phyloP scores from a whole-genome alignment of 345 rosid genomes.

The Pugionium dolabratum region DNA sequence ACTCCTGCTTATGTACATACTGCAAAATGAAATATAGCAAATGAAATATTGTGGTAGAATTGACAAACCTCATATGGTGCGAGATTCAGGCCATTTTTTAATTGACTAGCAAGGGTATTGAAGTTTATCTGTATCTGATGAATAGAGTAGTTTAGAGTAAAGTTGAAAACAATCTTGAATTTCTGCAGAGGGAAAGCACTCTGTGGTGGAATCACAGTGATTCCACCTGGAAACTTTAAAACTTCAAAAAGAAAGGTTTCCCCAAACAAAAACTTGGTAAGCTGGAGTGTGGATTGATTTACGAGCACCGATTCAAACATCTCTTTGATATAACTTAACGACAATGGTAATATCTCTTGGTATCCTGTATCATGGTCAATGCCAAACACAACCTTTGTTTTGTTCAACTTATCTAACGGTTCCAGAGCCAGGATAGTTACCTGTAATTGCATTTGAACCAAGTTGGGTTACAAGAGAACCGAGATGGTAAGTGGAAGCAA shows the following conservation, averaged over 20 bases:
- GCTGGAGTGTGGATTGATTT: slow-evolving; percentile 52
- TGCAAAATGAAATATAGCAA: slow-evolving; percentile 8
- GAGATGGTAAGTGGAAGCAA: not conserved
- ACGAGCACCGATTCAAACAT: slow-evolving; percentile 58
- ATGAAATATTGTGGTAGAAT: not conserved
- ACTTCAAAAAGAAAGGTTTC: slow-evolving; percentile 66
- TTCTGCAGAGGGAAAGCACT: slow-evolving; percentile 79
- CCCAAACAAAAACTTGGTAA: slow-evolving; percentile 72
- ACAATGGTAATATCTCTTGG: slow-evolving; percentile 53
- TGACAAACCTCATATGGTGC: slow-evolving; percentile 72
- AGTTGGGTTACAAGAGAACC: slow-evolving; percentile 22
- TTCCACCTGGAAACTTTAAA: slow-evolving; percentile 74
- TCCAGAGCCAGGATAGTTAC: slow-evolving; percentile 65
- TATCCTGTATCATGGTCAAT: slow-evolving; percentile 62
- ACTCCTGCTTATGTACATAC: slow-evolving; percentile 5
- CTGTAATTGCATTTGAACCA: slow-evolving; percentile 47
- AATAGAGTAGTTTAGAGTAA: slow-evolving; percentile 75
- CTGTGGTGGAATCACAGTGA: slow-evolving; percentile 75
- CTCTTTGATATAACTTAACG: slow-evolving; percentile 62
- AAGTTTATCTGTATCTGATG: slow-evolving; percentile 64
- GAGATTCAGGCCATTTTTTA: slow-evolving; percentile 69
- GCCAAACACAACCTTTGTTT: slow-evolving; percentile 73
- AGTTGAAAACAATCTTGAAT: slow-evolving; percentile 76
- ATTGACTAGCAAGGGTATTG: slow-evolving; percentile 61
- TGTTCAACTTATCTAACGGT: slow-evolving; percentile 51